Conservation (phyloP, 2,329 filamentous ascomycete genomes). For the Aureobasidium sp. region DNA sequence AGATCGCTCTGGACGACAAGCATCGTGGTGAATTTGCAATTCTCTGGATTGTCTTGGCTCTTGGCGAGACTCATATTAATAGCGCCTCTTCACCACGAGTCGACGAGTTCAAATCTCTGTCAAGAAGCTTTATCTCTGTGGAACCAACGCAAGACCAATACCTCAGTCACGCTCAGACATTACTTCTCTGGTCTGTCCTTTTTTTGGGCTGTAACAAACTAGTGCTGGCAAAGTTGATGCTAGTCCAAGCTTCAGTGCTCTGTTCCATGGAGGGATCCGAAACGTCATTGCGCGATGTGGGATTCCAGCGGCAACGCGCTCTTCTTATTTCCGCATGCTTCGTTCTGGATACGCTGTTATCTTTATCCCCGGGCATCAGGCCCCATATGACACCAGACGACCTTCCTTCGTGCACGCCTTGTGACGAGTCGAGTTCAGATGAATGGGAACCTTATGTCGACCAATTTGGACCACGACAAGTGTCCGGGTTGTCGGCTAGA, state of each 20-base stretch:
- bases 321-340: neutral
- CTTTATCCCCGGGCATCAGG: neutral
- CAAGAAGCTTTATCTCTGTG: neutral
- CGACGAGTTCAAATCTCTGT: neutral
- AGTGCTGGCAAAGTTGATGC: neutral
- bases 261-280: neutral
- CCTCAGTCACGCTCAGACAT: neutral
- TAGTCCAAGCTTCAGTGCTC: neutral
- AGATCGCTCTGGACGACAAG: neutral
- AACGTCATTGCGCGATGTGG: too few relatives aligned
- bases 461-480: neutral
- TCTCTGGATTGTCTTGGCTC: neutral
- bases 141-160: neutral
- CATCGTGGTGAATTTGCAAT: neutral
- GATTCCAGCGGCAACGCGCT: neutral
- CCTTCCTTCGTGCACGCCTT: neutral
- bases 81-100: neutral
- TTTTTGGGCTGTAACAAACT: neutral
- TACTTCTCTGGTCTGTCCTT: neutral
- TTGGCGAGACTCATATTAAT: neutral
- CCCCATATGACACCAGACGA: neutral
- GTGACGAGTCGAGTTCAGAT: neutral
- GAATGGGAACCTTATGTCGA: slow-evolving; percentile 5
- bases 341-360: neutral
- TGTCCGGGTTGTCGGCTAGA: neutral